Base-by-base conservation (phyloP, 768 basidiomycete genomes). In the Tulasnella sp. region DNA sequence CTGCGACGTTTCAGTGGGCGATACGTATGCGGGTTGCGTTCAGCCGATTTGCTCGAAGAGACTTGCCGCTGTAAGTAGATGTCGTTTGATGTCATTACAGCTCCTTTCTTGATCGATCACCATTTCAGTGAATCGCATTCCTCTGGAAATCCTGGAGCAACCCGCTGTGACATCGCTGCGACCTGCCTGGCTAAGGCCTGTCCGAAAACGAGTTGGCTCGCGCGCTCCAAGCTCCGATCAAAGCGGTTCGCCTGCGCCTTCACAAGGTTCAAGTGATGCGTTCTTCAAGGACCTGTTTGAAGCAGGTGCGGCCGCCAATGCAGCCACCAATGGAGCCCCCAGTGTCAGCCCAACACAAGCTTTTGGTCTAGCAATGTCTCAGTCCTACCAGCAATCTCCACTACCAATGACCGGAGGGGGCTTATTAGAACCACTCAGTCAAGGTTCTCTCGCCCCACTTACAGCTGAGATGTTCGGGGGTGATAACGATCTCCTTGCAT, bases 1-100 rank as follows among this genome's bases (percentile, higher is more conserved):
- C 86, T 97, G 80, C 88, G 95, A 79, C 89, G 95, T 48, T 98
- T 98, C 86, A 96, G 95, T 83, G 94, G 94, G 82, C 90, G 96
- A 72, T 98, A 98, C 86, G 91, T 97, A 31, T 97, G 96, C 84
- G 96, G 96, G 1, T 90, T 96, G 64, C 88, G 96, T 76, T 95
- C 94, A 72, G 95, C 96, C 41, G 96, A 97, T 86, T 89, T 97
- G 64, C 93, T 98, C 90, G 96, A 97, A 84, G 96, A 97, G 85
- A 96, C 97, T 85, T 97, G 96, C 87, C 91, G 96, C 80, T 86
- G 87, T 87, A 85, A 86, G 95, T 93, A 82, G 85, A 88, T 88
- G n/a, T 77, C 81, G 60, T 79, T 31, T 24, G 42, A 50, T 40
- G n/a, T 75, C 41, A 75, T 2, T 44, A 31, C 1, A 7, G 5